Base-by-base conservation (phyloP, 148 eudicot species). In the Spergularia marina region DNA sequence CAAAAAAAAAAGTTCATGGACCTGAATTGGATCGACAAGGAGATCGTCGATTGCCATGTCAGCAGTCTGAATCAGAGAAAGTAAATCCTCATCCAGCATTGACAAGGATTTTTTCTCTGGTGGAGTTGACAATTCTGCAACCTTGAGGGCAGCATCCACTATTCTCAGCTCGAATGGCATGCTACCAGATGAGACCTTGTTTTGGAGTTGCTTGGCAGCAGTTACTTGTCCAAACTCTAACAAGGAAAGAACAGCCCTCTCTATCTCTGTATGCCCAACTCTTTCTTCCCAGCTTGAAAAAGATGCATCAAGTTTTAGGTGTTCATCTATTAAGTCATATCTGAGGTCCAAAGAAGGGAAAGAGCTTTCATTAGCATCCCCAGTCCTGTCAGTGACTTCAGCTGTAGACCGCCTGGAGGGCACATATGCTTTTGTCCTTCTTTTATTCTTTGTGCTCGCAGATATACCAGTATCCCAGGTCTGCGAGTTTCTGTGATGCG, bases 161-260 rank as follows among this genome's bases (percentile, higher is more conserved):
- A 91, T 80, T 74, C 73, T 68, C 74, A 94, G 85, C 75, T 94
- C 96, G 76, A 86, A 75, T 21, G 97, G 98, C 69, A 84, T 74
- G 66, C 84, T 75, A 15, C 72, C 89, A 59, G 93, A 87, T 81
- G 98, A 90, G 40, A 94, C 88, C 83, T 94, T 94, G 73, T 85
- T 86, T 71, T 94, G 98, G 63, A 94, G 91, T 83, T 94, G 97
- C 83, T 89, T 91, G 63, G 98, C 98, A 72, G 98, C 98, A 64
- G 92, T 82, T 77, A 87, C 77, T 87, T 94, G 98, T 75, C 98
- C 98, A 82, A 91, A 91, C 71, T 94, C 98, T 86, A 94, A 76
- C 63, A 94, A 80, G 68, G 97, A 91, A 82, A 94, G 93, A 74
- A 94, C 92, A 72, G 98, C 98, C 79, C 91, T 91, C 82, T 94